Percentiles rank a stretch among this genome's conserved stretches.
These are phyloP conservation scores for Larix kaempferi DNA, from an alignment of 75 land plant genomes.

Conservation along the genomic window DNA sequence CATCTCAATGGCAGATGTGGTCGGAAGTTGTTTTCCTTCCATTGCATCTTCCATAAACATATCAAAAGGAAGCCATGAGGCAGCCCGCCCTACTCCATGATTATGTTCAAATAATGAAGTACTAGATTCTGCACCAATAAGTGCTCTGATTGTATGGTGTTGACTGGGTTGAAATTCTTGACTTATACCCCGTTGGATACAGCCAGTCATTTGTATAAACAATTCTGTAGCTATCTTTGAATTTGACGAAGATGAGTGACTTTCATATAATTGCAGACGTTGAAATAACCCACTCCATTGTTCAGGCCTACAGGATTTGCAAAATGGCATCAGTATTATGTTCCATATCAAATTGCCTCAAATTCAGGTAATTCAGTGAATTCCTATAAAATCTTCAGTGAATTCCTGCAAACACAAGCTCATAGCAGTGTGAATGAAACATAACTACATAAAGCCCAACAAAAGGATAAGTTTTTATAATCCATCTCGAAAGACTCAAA, in stretches of 20 bases:
- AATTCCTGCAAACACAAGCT: background rate
- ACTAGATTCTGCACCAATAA: slow-evolving; percentile 35
- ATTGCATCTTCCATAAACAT: slow-evolving; percentile 80
- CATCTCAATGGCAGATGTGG: slow-evolving; percentile 55
- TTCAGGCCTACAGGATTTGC: slow-evolving; percentile 51
- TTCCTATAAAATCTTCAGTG: no score
- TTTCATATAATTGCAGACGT: slow-evolving; percentile 52
- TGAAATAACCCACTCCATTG: slow-evolving; percentile 56
- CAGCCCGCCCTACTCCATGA: slow-evolving; percentile 40
- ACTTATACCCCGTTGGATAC: slow-evolving; percentile 37
- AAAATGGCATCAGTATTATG: background rate
- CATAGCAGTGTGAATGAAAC: background rate
- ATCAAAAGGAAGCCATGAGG: slow-evolving; percentile 78
- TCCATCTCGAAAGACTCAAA: no score
- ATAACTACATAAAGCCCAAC: background rate
- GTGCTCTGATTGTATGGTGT: slow-evolving; percentile 29
- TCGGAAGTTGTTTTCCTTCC: slow-evolving; percentile 66
- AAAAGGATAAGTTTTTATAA: background rate
- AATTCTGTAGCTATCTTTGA: slow-evolving; percentile 18
- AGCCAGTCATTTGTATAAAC: slow-evolving; percentile 33
- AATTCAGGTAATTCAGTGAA: background rate
- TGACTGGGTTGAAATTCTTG: slow-evolving; percentile 43
- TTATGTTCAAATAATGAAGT: slow-evolving; percentile 29
- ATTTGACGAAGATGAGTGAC: slow-evolving; percentile 21
- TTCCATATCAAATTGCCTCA: background rate